Evolutionary conservation across 129 eudicot species (phyloP).

Genomic region (Saposhnikovia divaricata): DNA sequence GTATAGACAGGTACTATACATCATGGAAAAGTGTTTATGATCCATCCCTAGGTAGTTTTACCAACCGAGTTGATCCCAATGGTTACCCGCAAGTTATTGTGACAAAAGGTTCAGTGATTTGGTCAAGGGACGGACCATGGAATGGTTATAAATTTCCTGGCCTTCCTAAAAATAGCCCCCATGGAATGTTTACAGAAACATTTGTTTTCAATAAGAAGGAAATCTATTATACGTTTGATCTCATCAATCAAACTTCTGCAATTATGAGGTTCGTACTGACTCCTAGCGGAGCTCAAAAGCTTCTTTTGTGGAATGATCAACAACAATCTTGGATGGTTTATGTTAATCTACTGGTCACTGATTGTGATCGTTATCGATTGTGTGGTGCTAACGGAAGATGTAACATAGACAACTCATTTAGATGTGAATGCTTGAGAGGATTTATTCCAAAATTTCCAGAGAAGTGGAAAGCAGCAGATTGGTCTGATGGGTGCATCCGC

Average conservation of each 20-base stretch:
- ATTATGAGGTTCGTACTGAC: background rate
- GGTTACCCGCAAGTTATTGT: background rate
- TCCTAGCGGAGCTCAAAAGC: background rate
- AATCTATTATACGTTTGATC: background rate
- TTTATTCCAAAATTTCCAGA: background rate
- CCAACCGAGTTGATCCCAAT: background rate
- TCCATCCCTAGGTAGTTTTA: conserved; percentile 6
- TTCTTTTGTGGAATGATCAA: conserved; percentile 3
- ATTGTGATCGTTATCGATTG: conserved; percentile 6
- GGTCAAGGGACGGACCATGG: background rate
- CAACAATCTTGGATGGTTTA: background rate
- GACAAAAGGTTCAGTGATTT: background rate
- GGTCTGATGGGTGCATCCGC: conserved; percentile 13
- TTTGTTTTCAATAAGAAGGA: background rate
- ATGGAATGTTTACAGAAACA: background rate
- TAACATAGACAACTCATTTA: background rate
- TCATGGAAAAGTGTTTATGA: conserved; percentile 3
- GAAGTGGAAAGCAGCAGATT: conserved; percentile 16
- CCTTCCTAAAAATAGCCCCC: background rate
- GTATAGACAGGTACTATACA: background rate
- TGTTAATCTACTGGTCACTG: background rate
- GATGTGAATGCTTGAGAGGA: conserved; percentile 6
- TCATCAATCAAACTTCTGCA: background rate
- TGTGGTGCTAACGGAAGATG: conserved; percentile 22
- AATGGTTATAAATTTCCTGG: background rate